phyloP scores from a whole-genome alignment of 257 asterid genomes.

The Paraleonurus japonicus region DNA sequence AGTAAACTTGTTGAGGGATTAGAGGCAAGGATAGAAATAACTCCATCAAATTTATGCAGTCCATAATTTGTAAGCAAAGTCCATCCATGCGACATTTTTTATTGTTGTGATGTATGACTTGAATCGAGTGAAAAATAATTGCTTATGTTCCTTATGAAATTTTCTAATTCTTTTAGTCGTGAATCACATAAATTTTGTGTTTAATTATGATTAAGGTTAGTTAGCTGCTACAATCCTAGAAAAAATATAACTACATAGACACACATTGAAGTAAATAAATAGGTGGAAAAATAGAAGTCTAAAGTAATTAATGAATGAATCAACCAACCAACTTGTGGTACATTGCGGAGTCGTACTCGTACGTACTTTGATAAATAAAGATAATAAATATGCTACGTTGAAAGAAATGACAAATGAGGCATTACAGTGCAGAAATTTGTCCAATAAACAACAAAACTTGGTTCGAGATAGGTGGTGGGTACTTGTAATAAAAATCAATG shows the following conservation, averaged over 20 bases:
- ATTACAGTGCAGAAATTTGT: slow-evolving; percentile 22
- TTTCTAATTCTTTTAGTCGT: too few relatives aligned
- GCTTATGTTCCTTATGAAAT: too few relatives aligned
- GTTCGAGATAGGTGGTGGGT: neutral
- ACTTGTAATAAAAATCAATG: neutral
- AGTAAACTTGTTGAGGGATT: too few relatives aligned
- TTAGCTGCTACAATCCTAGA: neutral
- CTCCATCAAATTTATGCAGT: too few relatives aligned
- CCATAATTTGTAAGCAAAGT: too few relatives aligned
- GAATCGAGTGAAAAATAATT: too few relatives aligned
- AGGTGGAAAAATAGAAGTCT: neutral
- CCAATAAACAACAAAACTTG: slow-evolving; percentile 11
- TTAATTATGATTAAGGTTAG: too few relatives aligned
- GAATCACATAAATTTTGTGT: too few relatives aligned
- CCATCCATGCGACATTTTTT: too few relatives aligned
- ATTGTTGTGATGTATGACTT: too few relatives aligned
- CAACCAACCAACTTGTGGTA: neutral
- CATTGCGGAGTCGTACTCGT: slow-evolving; percentile 11
- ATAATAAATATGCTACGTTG: neutral
- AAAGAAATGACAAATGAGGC: slow-evolving; percentile 18
- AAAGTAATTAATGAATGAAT: slow-evolving; percentile 16
- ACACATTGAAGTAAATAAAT: neutral
- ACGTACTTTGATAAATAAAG: slow-evolving; percentile 2
- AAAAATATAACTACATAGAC: too few relatives aligned
- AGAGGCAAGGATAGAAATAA: too few relatives aligned